Conservation (phyloP, 2,329 filamentous ascomycete species). For the Claviceps fusiformis region DNA sequence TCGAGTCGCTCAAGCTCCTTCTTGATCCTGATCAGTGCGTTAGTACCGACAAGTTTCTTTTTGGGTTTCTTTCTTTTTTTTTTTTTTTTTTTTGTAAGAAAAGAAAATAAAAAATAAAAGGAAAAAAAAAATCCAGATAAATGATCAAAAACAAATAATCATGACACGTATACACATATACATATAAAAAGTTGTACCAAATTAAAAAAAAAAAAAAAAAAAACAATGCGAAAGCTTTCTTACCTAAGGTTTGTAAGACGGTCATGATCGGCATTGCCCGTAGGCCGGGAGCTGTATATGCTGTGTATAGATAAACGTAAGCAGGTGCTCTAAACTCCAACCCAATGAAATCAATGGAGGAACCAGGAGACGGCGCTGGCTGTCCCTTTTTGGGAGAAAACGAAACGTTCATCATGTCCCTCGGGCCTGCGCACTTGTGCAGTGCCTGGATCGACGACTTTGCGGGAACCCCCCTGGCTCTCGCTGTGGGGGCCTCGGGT, state of each 20-base stretch:
- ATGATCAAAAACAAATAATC: not conserved
- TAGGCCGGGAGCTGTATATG: slow-evolving; percentile 35
- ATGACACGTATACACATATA: too few species aligned
- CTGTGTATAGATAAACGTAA: slow-evolving; percentile 29
- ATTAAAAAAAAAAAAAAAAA: too few species aligned
- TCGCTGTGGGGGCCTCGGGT: slow-evolving; percentile 1
- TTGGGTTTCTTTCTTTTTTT: too few species aligned
- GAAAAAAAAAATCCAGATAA: too few species aligned
- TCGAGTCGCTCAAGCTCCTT: slow-evolving; percentile 69
- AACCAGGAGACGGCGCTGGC: slow-evolving; percentile 17
- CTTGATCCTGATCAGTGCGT: slow-evolving; percentile 21
- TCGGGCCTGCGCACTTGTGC: slow-evolving; percentile 10
- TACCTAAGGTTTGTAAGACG: slow-evolving; percentile 32
- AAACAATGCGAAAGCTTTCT: slow-evolving; percentile 1
- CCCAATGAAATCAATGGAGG: slow-evolving; percentile 18
- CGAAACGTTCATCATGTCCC: slow-evolving; percentile 6
- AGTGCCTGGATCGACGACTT: slow-evolving; percentile 8
- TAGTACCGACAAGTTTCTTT: not conserved
- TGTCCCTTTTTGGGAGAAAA: slow-evolving; percentile 1
- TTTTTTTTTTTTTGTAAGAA: too few species aligned
- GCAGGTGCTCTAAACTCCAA: slow-evolving; percentile 21
- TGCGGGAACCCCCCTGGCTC: slow-evolving; percentile 9
- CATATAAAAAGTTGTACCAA: too few species aligned
- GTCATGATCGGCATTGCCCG: slow-evolving; percentile 37
- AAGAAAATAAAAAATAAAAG: too few species aligned